Evolutionary conservation across 2,329 filamentous ascomycete genomes (phyloP), one percentile per base, ranked within the genome.

Genomic region (Sordariomycetes sp.): DNA sequence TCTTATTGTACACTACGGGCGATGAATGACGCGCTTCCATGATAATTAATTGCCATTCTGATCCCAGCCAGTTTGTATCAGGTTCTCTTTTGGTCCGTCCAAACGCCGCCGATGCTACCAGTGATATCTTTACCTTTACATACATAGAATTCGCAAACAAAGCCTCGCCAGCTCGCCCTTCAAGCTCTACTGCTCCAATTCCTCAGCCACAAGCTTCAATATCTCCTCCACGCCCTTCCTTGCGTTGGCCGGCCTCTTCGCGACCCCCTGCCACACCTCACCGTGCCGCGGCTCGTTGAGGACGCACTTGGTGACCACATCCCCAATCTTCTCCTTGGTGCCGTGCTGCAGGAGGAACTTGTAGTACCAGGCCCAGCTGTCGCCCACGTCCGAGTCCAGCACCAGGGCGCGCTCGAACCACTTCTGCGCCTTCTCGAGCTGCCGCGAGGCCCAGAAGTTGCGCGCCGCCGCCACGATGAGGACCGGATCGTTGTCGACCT

Each of bases 321-420:
- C 92, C 20, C 68, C 74, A 49, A 82, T 72, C 78, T 96, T 98
- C 66, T 94, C 90, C 37, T 86, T 81, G 5, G 87, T 95, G 8
- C 92, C 93, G 61, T 98, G 88, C 66, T 95, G 86, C 45, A 79
- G 55, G 43, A 96, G 53, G 56, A 96, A 98, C 57, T 90, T 88
- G 58, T 87, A 92, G 58, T 95, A 98, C 90, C 90, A 98, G 15
- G 87, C 90, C 93, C 93, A 98, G 9, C 79, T 84, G 63, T 98
- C 93, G 33, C 92, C 92, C 33, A 78, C 64, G 55, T 96, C 88
- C 23, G 81, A 77, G 50, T 98, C 87, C 10, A 92, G 66, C 35
- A 94, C 70, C 36, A 95, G 79, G 1, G 92, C 92, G 61, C 94
- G 94, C 61, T 95, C 87, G 57, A 98, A 98, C 92, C 92, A 98